Evolutionary conservation across 1,284 basidiomycete genomes (phyloP), one percentile per base, ranked within the genome.

Genomic region (Rhodofomes roseus): DNA sequence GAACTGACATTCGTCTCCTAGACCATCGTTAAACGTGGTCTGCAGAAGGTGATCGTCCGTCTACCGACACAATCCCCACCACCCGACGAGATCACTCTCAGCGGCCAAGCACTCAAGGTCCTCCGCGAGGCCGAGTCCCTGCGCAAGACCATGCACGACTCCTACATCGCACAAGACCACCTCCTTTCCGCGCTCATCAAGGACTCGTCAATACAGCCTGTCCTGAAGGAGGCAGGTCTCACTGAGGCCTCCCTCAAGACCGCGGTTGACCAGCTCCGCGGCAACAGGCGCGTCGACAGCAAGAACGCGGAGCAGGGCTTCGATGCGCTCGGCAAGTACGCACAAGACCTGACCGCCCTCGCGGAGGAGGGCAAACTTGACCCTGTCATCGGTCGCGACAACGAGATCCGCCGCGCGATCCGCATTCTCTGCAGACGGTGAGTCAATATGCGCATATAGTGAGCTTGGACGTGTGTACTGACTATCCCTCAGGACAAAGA

Each of bases 361-460:
- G 95, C 95, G 29, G 86, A 87, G 70, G 90, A 95, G 71, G 95
- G 95, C 31, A 95, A 96, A 74, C 86, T 97, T 39, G 95, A 97
- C 71, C 95, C 95, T 1, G 92, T 95, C 53, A 94, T 97, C 62
- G 95, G 95, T 16, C 84, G 94, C 60, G 93, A 90, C 72, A 88
- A 89, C 68, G 96, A 98, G 75, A 96, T 98, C 66, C 84, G 89
- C 57, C 81, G 93, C 63, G 84, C 81, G 64, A 83, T 92, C 61
- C 86, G 90, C 53, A 91, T 94, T 63, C 79, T 95, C 29, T 91
- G 88, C 58, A 78, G 92, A 74, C 81, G 90, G 85, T 85, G 63
- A 63, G 71, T 60, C 34, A 2, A 3, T 22, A n/a, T 6, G 20
- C 34, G 23, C 55, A 20, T 31, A 34, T 52, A 52, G 46, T 16